Evolutionary conservation across 2,329 filamentous ascomycete genomes (phyloP), one percentile per base, ranked within the genome.

Genomic region (Neonectria sp.): DNA sequence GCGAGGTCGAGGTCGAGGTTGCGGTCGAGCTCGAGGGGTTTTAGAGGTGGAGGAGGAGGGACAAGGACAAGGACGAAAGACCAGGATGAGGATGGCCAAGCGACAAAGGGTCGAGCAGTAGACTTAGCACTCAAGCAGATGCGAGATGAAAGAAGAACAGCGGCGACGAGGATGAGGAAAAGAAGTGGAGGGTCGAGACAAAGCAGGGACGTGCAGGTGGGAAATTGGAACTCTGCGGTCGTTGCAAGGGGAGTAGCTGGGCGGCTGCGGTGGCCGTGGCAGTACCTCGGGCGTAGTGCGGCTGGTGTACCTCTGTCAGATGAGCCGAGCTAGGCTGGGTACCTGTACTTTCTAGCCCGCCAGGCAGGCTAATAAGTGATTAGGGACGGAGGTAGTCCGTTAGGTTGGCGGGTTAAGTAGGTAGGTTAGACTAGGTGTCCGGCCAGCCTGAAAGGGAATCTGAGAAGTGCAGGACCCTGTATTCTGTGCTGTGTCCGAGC

Each of bases 241-340:
- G 73, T 75, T 75, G 73, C 52, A 65, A 55, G 58, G 60, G 67
- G 68, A 69, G 73, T 75, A 75, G 61, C 70, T 58, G 65, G 60
- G 69, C 55, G 63, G 71, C 60, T 25, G 49, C 17, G 35, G 33
- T 29, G 59, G 64, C 64, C 43, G 58, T 40, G 46, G 59, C 40
- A 48, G 33, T 67, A 67, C 64, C 24, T 67, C 24, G 59, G 15
- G 21, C 29, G 59, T 62, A 62, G 59, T 46, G 64, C 24, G 21
- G 31, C 21, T 9, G 37, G 61, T 17, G 65, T 65, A 65, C 53
- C 63, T 33, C 49, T 40, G 45, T 45, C 43, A 35, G 13, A 27
- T 21, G 63, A 55, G 46, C 33, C 49, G 31, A 46, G 40, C 27
- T n/a, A 25, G 35, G 35, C 43, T 29, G 45, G 45, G 63, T 65